Evolutionary conservation across 345 rosid species (phyloP).

Genomic region (Acer campestre): DNA sequence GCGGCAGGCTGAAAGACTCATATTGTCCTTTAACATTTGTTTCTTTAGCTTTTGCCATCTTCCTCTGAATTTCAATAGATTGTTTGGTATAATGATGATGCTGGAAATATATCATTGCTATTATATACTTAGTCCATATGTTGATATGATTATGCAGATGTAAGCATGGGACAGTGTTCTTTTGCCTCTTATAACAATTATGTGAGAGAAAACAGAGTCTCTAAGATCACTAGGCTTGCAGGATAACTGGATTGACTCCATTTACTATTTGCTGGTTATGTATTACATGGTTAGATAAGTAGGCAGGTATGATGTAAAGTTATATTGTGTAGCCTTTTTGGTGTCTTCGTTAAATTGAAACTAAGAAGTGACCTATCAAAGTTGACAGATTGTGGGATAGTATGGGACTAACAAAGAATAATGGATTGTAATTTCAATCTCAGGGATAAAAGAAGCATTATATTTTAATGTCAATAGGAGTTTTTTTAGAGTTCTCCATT

Average conservation of each 20-base stretch:
- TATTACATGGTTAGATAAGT: not conserved
- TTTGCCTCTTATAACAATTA: constrained; percentile 2
- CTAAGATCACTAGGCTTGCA: not conserved
- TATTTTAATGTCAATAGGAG: not conserved
- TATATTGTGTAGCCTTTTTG: not conserved
- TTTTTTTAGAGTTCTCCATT: not conserved
- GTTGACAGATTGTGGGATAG: constrained; percentile 8
- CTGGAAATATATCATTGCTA: not conserved
- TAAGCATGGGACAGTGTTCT: not conserved
- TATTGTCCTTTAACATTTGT: not conserved
- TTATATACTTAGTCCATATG: not conserved
- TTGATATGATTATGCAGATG: not conserved
- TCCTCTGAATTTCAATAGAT: not conserved
- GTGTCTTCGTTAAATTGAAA: not conserved
- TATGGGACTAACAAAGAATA: not conserved
- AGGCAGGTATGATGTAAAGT: not conserved
- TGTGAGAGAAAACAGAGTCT: not conserved
- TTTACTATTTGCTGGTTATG: not conserved
- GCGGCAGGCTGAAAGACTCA: not conserved
- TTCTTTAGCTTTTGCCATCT: not conserved
- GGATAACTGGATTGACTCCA: not conserved
- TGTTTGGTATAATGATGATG: not conserved
- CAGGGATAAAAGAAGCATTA: not conserved
- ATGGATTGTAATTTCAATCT: not conserved
- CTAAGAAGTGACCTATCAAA: not conserved